Conservation (phyloP, 768 basidiomycete genomes). For the Chalciporus pseudorubinellus region DNA sequence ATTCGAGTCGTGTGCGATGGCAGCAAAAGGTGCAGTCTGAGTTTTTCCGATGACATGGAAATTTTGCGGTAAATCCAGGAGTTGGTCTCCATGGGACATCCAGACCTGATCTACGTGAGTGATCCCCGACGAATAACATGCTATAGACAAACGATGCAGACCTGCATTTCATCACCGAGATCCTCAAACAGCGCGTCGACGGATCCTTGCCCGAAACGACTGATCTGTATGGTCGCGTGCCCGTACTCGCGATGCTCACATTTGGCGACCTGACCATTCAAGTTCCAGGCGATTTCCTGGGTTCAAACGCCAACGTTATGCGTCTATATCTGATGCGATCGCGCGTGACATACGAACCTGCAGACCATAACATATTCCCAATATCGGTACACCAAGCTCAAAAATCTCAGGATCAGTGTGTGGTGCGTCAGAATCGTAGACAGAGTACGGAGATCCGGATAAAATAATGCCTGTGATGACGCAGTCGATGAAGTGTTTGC, state of each 20-base stretch:
- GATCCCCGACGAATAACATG: neutral
- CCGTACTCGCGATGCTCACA: slow-evolving; percentile 96
- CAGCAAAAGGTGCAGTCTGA: slow-evolving; percentile 84
- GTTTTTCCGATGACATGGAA: slow-evolving; percentile 91
- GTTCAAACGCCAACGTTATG: neutral
- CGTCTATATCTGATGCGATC: neutral
- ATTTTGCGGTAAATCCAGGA: slow-evolving; percentile 73
- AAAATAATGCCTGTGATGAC: slow-evolving; percentile 76
- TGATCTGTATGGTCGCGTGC: slow-evolving; percentile 76
- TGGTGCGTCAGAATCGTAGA: slow-evolving; percentile 89
- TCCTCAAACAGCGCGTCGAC: slow-evolving; percentile 82
- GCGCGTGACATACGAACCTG: slow-evolving; percentile 55
- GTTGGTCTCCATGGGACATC: slow-evolving; percentile 99
- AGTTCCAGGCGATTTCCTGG: slow-evolving; percentile 90
- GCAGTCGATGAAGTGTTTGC: too few relatives aligned
- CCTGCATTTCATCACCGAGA: slow-evolving; percentile 88
- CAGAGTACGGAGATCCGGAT: slow-evolving; percentile 97
- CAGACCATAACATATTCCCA: slow-evolving; percentile 97
- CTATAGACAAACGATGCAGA: slow-evolving; percentile 29
- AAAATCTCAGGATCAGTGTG: slow-evolving; percentile 93
- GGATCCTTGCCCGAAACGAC: slow-evolving; percentile 53
- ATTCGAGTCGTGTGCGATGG: slow-evolving; percentile 86
- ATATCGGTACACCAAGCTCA: slow-evolving; percentile 81
- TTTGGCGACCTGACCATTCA: slow-evolving; percentile 79
- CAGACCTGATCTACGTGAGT: slow-evolving; percentile 67